phyloP scores from a whole-genome alignment of 2,329 filamentous ascomycete genomes.

The Venturia effusa region DNA sequence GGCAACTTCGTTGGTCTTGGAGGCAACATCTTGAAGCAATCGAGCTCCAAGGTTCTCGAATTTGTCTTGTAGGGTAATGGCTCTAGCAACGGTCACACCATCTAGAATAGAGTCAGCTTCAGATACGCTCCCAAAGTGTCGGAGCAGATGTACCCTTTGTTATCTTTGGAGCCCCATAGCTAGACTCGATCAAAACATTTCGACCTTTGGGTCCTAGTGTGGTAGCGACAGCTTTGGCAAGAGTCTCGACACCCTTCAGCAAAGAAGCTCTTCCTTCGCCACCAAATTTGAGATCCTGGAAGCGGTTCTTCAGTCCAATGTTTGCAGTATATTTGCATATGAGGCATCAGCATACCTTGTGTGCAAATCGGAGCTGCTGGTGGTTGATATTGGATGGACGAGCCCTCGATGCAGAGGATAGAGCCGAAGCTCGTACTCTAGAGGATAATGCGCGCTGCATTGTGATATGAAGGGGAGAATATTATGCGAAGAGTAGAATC shows the following conservation, averaged over 20 bases:
- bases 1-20: constrained; percentile 97
- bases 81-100: constrained; percentile 52
- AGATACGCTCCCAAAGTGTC: not conserved
- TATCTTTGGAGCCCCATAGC: constrained; percentile 98
- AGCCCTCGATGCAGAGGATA: constrained; percentile 49
- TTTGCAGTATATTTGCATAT: not conserved
- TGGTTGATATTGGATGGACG: constrained; percentile 50
- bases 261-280: constrained; percentile 86
- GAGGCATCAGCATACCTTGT: constrained; percentile 64
- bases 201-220: constrained; percentile 96
- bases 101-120: constrained; percentile 22
- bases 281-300: constrained; percentile 92
- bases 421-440: constrained; percentile 66
- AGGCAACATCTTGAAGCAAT: constrained; percentile 93
- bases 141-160: constrained; percentile 67
- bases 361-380: constrained; percentile 90
- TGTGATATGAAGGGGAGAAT: constrained; percentile 24
- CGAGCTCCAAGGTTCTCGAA: constrained; percentile 98
- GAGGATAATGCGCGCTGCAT: constrained; percentile 96
- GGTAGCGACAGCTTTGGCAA: constrained; percentile 90
- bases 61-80: constrained; percentile 91
- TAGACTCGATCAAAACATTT: constrained; percentile 96
- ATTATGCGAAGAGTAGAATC: not conserved
- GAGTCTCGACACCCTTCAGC: constrained; percentile 88
- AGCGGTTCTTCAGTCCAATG: constrained; percentile 7